Evolutionary conservation across 495 filamentous ascomycete genomes (phyloP), one percentile per base, ranked within the genome.

Genomic region (Aspergillus affinis): DNA sequence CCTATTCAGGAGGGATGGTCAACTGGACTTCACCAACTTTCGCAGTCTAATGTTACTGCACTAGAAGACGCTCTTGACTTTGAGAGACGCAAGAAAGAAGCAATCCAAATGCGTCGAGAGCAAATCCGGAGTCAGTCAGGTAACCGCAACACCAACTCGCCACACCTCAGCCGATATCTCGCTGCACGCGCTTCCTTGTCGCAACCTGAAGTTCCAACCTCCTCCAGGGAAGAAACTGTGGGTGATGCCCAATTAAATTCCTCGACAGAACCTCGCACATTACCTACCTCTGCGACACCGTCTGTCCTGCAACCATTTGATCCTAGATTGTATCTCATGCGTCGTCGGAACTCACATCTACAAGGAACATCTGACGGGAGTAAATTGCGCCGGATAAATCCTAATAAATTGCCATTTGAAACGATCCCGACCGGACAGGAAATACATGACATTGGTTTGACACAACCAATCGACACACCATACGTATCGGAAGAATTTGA

Each of bases 1-100:
- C 74, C 72, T 3, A 71, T 76, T 26, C 69, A 77, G n/a, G 77
- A 78, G 45, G 66, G 69, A 54, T 78, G 75, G 76, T 73, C 76
- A 0, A 62, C 73, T 20, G 69, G 59, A 23, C 63, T 78, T n/a
- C 72, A 75, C 18, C 59, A 64, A 47, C 66, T 55, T 6, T 62
- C 69, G 19, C 59, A 58, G 12, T 3, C 58, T 2, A 56, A 49
- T 18, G 55, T 54, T 1, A 61, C 61, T 2, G 49, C 67, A 6
- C 32, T 78, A 4, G 74, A 77, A 52, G 63, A 61, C 29, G 76
- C 76, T 12, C 64, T 79, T 15, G 77, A 79, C 20, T 79, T 79
- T 48, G 77, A 79, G 52, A 61, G 53, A 7, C 66, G 76, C n/a
- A 78, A 80, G 61, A 72, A 65, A 60, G 72, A 74, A 19, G 77